Conservation (phyloP, 495 filamentous ascomycete species). For the Xylona heveae region DNA sequence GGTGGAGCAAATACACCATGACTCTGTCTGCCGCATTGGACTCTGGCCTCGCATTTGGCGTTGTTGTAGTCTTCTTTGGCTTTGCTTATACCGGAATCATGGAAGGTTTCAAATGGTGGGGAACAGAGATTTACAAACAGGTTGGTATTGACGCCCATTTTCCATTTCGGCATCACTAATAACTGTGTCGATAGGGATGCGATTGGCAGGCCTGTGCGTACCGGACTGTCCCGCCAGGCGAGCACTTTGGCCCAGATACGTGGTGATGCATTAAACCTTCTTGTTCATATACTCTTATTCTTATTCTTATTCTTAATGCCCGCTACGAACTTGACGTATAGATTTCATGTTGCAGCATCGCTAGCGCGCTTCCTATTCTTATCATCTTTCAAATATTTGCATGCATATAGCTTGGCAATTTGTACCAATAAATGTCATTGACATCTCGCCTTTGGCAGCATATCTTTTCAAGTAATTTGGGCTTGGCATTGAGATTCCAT, state of each 20-base stretch:
- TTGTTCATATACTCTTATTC: no score
- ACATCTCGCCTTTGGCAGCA: no score
- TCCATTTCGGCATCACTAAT: slow-evolving; percentile 8
- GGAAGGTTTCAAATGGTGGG: slow-evolving; percentile 50
- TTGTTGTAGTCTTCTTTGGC: slow-evolving; percentile 66
- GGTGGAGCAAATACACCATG: slow-evolving; percentile 87
- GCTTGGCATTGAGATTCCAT: no score
- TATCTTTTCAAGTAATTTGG: no score
- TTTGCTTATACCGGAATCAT: slow-evolving; percentile 52
- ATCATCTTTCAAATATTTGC: no score
- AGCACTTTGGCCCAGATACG: slow-evolving; percentile 32
- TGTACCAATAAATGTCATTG: no score
- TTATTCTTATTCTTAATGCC: no score
- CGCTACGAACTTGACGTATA: no score
- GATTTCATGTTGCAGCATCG: no score
- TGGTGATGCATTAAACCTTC: no score
- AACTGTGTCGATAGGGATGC: slow-evolving; percentile 27
- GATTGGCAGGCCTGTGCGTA: slow-evolving; percentile 46
- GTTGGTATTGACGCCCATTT: slow-evolving; percentile 7
- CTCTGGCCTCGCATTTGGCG: slow-evolving; percentile 55
- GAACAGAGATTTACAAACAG: slow-evolving; percentile 42
- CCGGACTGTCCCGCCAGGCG: slow-evolving; percentile 25
- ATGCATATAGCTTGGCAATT: no score
- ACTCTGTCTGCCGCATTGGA: slow-evolving; percentile 66
- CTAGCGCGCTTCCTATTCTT: no score